Percentiles rank a stretch among this genome's conserved stretches.
These are phyloP conservation scores for Kokia cookei DNA, from an alignment of 441 rosid species.

Conservation along the genomic window DNA sequence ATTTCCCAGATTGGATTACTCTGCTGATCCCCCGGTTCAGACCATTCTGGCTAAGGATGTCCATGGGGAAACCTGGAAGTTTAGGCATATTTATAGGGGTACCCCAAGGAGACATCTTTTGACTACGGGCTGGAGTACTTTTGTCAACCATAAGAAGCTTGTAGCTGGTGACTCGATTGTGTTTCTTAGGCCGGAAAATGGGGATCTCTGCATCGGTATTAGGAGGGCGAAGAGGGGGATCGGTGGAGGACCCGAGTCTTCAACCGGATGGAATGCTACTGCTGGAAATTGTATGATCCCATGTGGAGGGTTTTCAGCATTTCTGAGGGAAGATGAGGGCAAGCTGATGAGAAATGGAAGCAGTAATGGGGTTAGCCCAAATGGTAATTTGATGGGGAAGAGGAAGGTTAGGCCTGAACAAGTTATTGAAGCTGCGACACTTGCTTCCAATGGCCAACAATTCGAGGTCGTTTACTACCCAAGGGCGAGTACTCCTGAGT, in stretches of 20 bases:
- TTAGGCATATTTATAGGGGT: constrained; percentile 48
- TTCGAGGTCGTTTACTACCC: constrained; percentile 47
- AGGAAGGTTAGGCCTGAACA: constrained; percentile 30
- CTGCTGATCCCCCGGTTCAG: constrained; percentile 45
- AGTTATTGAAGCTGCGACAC: constrained; percentile 33
- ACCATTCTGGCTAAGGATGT: constrained; percentile 41
- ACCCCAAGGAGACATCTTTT: constrained; percentile 43
- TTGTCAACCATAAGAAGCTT: constrained; percentile 44
- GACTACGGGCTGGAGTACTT: constrained; percentile 50
- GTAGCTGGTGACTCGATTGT: constrained; percentile 52
- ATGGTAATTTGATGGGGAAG: constrained; percentile 16
- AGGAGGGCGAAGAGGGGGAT: constrained; percentile 39
- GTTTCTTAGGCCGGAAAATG: constrained; percentile 36
- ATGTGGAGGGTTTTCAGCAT: constrained; percentile 27
- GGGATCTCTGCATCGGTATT: constrained; percentile 44
- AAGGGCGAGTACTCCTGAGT: constrained; percentile 37
- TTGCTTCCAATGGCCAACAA: constrained; percentile 29
- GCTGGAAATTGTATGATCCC: constrained; percentile 21
- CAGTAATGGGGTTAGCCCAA: constrained; percentile 9
- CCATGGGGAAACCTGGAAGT: constrained; percentile 44
- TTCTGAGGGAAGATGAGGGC: constrained; percentile 32
- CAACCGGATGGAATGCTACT: constrained; percentile 25
- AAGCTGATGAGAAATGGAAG: constrained; percentile 24
- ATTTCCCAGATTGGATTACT: constrained; percentile 41
- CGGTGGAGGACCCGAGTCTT: constrained; percentile 29